Evolutionary conservation across 2,329 filamentous ascomycete species (phyloP), one percentile per base, ranked within the genome.

Genomic region (Nectriaceae sp.): DNA sequence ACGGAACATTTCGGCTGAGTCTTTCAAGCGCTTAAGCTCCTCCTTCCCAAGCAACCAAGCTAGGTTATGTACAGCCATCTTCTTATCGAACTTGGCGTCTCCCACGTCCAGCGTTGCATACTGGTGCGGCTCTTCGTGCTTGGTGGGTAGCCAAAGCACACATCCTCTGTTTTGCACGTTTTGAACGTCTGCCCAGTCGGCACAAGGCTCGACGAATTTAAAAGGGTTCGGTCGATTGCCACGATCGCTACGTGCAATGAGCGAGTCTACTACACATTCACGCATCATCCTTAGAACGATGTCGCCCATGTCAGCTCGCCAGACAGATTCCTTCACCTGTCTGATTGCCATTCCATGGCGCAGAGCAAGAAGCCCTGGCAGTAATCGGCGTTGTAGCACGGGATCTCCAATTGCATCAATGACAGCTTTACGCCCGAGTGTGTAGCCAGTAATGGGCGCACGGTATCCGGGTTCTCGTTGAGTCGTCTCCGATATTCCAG

Each of bases 31-130:
- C 15, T 62, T 57, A 0, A 78, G 44, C 35, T 76, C 67, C n/a
- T 75, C 66, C 1, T 68, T 54, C 1, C 82, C 83, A 0, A 87
- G 65, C 4, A 86, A 66, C 54, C 65, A 66, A 1, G 58, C 52
- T 41, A 86, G 56, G 54, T 85, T 76, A 55, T 85, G 76, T 0
- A 85, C 75, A 1, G 74, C 69, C 39, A 83, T 62, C 44, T 69
- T 72, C 3, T 53, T 58, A 15, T 66, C 68, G 26, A 65, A 69
- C 37, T 56, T 57, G 5, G 58, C 64, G 11, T 56, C 65, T 2
- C 65, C 60, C 2, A 78, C 49, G 21, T 76, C 72, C 26, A 78
- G 64, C 2, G 74, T 78, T 10, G 77, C 73, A 48, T 78, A 76
- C 22, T 69, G 70, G 2, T 62, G 60, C 19, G 57, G 47, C 4